phyloP scores from a whole-genome alignment of 2,329 filamentous ascomycete species.

The Trichophyton rubrum region DNA sequence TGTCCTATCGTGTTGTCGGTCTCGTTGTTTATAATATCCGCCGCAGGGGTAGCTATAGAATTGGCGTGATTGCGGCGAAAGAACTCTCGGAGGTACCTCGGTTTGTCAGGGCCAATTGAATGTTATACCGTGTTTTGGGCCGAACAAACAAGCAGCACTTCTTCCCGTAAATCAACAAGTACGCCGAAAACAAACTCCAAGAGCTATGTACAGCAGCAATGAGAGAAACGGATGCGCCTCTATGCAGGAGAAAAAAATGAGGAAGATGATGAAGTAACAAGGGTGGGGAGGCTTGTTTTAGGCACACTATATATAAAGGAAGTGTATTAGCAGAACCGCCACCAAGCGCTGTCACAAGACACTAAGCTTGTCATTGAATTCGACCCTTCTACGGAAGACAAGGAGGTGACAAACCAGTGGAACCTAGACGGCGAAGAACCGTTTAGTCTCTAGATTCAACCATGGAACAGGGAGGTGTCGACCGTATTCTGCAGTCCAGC shows the following conservation, averaged over 20 bases:
- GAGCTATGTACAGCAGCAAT: slow-evolving; percentile 3
- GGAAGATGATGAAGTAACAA: background rate
- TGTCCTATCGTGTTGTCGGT: background rate
- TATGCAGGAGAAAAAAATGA: background rate
- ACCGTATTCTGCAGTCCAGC: background rate
- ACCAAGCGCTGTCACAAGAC: slow-evolving; percentile 2
- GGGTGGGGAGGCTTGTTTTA: background rate
- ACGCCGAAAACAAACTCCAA: background rate
- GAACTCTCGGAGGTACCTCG: background rate
- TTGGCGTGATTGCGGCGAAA: background rate
- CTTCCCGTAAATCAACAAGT: background rate
- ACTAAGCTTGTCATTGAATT: background rate
- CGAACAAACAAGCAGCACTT: background rate
- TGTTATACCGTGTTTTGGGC: background rate
- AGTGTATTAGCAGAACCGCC: background rate
- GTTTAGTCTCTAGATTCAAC: background rate
- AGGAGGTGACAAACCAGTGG: background rate
- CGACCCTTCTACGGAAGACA: background rate
- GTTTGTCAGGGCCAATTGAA: background rate
- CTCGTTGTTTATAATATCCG: background rate
- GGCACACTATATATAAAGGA: background rate
- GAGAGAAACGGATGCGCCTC: background rate
- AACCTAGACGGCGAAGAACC: background rate
- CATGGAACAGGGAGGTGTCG: background rate
- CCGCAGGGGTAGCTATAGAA: background rate